phyloP scores from a whole-genome alignment of 495 filamentous ascomycete species.

The Penicillium parvum region DNA sequence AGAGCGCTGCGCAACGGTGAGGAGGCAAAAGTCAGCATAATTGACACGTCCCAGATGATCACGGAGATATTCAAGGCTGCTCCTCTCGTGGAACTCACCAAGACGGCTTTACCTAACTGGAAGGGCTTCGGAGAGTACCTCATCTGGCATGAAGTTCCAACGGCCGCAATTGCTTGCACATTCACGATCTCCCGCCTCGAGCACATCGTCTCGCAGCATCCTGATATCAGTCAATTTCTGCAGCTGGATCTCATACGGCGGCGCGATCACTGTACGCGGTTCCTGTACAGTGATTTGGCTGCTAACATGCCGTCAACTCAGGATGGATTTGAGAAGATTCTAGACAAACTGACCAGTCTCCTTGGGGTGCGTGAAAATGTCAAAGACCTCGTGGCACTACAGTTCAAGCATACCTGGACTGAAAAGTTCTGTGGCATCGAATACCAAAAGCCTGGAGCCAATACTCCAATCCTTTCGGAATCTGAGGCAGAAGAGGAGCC shows the following conservation, averaged over 20 bases:
- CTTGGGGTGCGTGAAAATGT: background rate
- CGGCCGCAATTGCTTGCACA: constrained; percentile 22
- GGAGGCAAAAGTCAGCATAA: constrained; percentile 25
- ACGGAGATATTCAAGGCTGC: constrained; percentile 22
- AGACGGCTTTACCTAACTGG: constrained; percentile 18
- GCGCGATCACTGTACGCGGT: background rate
- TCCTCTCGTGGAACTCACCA: constrained; percentile 15
- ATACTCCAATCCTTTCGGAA: too few species aligned
- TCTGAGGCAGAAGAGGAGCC: too few species aligned
- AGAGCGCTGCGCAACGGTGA: constrained; percentile 22
- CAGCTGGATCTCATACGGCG: constrained; percentile 16
- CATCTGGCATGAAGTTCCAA: constrained; percentile 27
- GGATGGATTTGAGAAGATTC: background rate
- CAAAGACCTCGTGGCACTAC: background rate
- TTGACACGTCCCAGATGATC: constrained; percentile 27
- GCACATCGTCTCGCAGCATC: constrained; percentile 7
- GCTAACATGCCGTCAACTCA: background rate
- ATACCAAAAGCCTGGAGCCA: too few species aligned
- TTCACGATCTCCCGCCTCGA: constrained; percentile 22
- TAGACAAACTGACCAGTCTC: background rate
- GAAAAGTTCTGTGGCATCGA: too few species aligned
- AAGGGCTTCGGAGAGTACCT: constrained; percentile 31
- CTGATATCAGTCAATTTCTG: constrained; percentile 21
- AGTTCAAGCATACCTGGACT: too few species aligned
- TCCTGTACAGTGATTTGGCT: background rate